These are phyloP conservation scores for Vickermania ingenoplastis DNA, from an alignment of 208 protist genomes.

Conservation along the genomic window DNA sequence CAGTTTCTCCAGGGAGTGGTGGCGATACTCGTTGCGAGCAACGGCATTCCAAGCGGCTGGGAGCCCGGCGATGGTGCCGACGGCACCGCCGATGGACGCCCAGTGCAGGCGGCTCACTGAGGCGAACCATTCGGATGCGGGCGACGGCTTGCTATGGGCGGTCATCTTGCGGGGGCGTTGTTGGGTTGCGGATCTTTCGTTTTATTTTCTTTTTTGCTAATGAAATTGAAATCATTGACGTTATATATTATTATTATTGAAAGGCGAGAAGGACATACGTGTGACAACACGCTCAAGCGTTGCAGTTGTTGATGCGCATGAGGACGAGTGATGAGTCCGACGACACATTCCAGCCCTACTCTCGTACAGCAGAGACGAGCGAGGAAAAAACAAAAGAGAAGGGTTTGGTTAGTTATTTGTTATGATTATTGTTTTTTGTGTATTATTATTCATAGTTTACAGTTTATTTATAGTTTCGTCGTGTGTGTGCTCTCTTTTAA, in stretches of 20 bases:
- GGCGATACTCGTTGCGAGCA: constrained; percentile 81
- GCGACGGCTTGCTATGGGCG: neutral
- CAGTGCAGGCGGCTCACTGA: constrained; percentile 18
- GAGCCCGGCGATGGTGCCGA: constrained; percentile 40
- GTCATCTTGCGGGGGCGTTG: neutral
- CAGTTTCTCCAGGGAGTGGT: constrained; percentile 56
- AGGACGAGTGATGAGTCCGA: neutral
- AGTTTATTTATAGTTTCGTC: too few species aligned
- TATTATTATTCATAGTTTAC: too few species aligned
- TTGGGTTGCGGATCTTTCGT: neutral
- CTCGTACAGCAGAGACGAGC: too few species aligned
- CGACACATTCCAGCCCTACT: too few species aligned
- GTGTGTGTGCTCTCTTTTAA: too few species aligned
- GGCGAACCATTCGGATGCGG: too few species aligned
- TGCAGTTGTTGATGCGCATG: neutral
- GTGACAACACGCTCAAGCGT: neutral
- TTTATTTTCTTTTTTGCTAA: neutral
- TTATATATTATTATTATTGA: neutral
- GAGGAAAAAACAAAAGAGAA: too few species aligned
- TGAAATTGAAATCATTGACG: neutral
- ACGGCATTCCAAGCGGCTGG: constrained; percentile 87
- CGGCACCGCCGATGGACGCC: constrained; percentile 28
- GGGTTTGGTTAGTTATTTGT: too few species aligned
- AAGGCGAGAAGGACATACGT: neutral
- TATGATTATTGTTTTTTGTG: too few species aligned